These are phyloP conservation scores for Boletus tomentosulus DNA, from an alignment of 768 basidiomycete species.

Conservation along the genomic window DNA sequence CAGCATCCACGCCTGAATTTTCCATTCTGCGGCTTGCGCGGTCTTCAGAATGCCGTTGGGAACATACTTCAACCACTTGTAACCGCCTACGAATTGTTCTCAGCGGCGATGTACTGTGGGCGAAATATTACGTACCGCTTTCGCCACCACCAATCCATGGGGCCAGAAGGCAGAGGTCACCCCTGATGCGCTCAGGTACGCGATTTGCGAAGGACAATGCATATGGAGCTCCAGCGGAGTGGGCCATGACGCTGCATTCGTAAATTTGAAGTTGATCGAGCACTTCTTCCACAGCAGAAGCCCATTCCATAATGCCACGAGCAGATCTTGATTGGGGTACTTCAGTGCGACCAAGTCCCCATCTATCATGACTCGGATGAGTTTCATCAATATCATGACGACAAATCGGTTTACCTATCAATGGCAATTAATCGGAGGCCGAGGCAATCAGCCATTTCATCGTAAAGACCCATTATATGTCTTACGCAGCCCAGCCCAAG, in stretches of 20 bases:
- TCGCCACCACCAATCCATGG: conserved; percentile 96
- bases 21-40: conserved; percentile 97
- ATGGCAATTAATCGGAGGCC: conserved; percentile 89
- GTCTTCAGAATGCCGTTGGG: conserved; percentile 91
- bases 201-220: conserved; percentile 84
- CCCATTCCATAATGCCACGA: conserved; percentile 87
- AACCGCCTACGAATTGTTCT: conserved; percentile 52
- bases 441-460: conserved; percentile 90
- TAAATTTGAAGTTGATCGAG: conserved; percentile 74
- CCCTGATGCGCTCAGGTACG: conserved; percentile 68
- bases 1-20: conserved; percentile 93
- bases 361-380: conserved; percentile 41
- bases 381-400: conserved; percentile 2
- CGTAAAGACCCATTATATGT: conserved; percentile 92
- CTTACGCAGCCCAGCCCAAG: conserved; percentile 92
- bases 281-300: conserved; percentile 84
- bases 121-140: conserved; percentile 54
- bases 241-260: conserved; percentile 87
- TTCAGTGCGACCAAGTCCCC: conserved; percentile 91
- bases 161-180: conserved; percentile 83
- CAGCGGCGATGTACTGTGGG: conserved; percentile 3
- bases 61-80: conserved; percentile 96
- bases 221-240: conserved; percentile 94
- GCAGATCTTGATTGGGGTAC: conserved; percentile 58
- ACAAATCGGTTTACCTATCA: conserved; percentile 60